Evolutionary conservation across 306 rosid species (phyloP).

Genomic region (Medicago ruthenica): DNA sequence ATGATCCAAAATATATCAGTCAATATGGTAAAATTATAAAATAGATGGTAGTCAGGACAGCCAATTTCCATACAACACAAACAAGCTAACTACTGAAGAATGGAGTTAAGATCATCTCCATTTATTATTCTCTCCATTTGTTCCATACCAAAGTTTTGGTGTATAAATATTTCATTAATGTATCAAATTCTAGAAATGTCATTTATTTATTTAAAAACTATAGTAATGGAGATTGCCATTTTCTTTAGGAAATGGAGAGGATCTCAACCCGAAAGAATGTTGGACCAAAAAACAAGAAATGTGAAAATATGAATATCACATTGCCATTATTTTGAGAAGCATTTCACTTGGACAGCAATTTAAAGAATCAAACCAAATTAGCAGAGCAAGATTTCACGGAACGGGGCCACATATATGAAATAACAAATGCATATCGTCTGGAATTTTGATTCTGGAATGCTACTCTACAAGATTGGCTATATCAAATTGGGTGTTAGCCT

Average conservation of each 20-base stretch:
- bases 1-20: slow-evolving; percentile 9
- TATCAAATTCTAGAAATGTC: too few relatives aligned
- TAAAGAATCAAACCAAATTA: not conserved
- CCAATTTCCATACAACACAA: slow-evolving; percentile 15
- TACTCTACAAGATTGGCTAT: not conserved
- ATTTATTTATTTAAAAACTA: too few relatives aligned
- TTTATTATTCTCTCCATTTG: too few relatives aligned
- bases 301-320: slow-evolving; percentile 21
- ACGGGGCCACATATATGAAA: not conserved
- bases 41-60: not conserved
- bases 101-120: too few relatives aligned
- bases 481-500: too few relatives aligned
- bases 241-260: too few relatives aligned
- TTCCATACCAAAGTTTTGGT: too few relatives aligned
- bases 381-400: slow-evolving; percentile 2
- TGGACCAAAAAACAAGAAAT: slow-evolving; percentile 14
- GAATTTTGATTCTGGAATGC: slow-evolving; percentile 12
- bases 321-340: slow-evolving; percentile 23
- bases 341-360: not conserved
- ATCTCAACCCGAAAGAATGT: too few relatives aligned
- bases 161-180: too few relatives aligned
- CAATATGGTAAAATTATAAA: slow-evolving; percentile 7
- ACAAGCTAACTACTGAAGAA: slow-evolving; percentile 1
- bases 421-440: not conserved
- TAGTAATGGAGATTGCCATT: too few relatives aligned